A percentile compares a stretch with the other conserved stretches of the same genome.
Conservation (phyloP, 495 filamentous ascomycete species). For the Penicillium pulvis region DNA sequence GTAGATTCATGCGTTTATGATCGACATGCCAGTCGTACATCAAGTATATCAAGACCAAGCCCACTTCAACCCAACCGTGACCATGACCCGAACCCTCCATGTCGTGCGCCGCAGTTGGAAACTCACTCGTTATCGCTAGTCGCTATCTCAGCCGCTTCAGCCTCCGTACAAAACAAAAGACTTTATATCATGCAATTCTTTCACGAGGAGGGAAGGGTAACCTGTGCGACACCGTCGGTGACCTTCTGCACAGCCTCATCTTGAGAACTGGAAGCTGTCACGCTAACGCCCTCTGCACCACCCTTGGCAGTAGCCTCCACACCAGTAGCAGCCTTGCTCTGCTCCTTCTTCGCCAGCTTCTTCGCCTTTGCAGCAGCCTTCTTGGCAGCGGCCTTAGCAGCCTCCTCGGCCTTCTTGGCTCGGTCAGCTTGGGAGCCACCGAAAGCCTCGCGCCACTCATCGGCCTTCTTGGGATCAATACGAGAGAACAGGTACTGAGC, state of each 20-base stretch:
- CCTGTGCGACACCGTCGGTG: constrained; percentile 44
- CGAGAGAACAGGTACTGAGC: constrained; percentile 80
- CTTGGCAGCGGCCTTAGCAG: constrained; percentile 55
- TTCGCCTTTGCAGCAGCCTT: constrained; percentile 59
- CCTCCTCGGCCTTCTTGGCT: constrained; percentile 66
- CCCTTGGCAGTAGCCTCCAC: constrained; percentile 42
- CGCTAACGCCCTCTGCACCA: constrained; percentile 30
- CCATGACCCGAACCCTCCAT: constrained; percentile 6
- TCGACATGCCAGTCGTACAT: constrained; percentile 13
- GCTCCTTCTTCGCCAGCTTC: constrained; percentile 65
- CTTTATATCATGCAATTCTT: not conserved
- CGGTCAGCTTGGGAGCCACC: constrained; percentile 71
- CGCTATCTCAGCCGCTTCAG: not conserved
- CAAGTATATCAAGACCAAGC: constrained; percentile 17
- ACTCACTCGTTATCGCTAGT: not conserved
- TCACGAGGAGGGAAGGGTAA: constrained; percentile 43
- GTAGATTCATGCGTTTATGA: constrained; percentile 11
- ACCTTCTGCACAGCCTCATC: constrained; percentile 43
- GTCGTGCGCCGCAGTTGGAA: constrained; percentile 11
- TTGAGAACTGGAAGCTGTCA: constrained; percentile 24
- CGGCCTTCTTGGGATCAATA: constrained; percentile 79
- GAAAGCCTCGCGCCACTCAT: constrained; percentile 79
- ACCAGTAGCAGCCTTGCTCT: constrained; percentile 46
- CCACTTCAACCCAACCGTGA: constrained; percentile 14
- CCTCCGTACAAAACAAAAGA: not conserved